Conservation (phyloP, 1,284 basidiomycete species). For the Phylloporus sp. region DNA sequence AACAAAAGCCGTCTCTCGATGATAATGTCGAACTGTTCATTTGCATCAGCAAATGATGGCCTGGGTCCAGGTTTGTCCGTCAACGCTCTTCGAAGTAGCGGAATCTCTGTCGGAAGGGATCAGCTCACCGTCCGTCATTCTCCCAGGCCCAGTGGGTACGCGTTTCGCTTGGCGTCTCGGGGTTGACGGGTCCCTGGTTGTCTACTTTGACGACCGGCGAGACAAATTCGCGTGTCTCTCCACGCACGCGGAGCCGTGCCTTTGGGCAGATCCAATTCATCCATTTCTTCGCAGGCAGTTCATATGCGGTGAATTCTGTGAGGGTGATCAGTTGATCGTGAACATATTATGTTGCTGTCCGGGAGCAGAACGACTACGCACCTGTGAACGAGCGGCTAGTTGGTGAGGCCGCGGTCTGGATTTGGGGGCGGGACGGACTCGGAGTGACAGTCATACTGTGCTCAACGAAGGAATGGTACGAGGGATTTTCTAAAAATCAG, state of each 20-base stretch:
- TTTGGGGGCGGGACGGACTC: no score
- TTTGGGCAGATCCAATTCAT: conserved; percentile 16
- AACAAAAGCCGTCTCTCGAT: no score
- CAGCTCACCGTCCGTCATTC: conserved; percentile 4
- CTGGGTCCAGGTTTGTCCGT: conserved; percentile 2
- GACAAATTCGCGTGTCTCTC: conserved; percentile 7
- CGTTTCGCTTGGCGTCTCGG: not conserved
- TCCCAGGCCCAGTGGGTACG: conserved; percentile 14
- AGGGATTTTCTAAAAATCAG: not conserved
- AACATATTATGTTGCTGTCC: not conserved
- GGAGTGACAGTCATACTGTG: no score
- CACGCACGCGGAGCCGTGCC: conserved; percentile 10
- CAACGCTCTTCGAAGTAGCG: not conserved
- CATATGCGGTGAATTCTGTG: conserved; percentile 17
- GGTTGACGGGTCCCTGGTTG: not conserved
- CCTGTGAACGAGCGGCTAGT: conserved; percentile 9
- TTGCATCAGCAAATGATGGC: not conserved
- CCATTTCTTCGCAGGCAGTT: conserved; percentile 17
- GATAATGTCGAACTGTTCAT: no score
- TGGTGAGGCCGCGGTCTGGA: not conserved
- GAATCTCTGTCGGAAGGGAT: not conserved
- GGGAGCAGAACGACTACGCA: not conserved
- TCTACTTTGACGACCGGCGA: conserved; percentile 12
- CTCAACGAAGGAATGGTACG: no score
- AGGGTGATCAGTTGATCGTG: conserved; percentile 1